Evolutionary conservation across 805 yeast species (phyloP).

Genomic region (Metschnikowia corniflorae): DNA sequence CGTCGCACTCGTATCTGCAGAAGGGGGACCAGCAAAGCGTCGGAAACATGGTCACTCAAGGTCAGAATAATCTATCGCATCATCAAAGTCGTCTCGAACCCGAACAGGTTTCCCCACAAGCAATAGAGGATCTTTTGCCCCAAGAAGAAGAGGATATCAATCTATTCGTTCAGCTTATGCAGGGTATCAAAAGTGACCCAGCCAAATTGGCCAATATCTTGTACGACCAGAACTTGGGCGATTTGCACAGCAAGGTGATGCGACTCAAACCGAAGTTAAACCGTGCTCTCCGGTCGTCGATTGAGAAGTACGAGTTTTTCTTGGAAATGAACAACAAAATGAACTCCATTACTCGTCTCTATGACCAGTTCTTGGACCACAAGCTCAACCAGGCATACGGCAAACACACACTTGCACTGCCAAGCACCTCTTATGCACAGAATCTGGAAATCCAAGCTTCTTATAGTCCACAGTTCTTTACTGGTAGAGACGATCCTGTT

Average conservation of each 20-base stretch:
- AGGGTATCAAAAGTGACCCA: conserved; percentile 47
- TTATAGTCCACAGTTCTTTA: conserved; percentile 1
- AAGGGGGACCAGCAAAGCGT: too few relatives aligned
- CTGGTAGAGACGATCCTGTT: neutral
- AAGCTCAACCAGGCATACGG: conserved; percentile 37
- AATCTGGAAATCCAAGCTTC: neutral
- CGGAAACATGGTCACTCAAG: neutral
- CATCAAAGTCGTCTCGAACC: neutral
- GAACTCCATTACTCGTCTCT: conserved; percentile 69
- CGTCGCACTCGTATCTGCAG: too few relatives aligned
- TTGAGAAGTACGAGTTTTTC: conserved; percentile 59
- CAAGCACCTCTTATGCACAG: neutral
- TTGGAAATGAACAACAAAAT: conserved; percentile 76
- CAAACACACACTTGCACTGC: conserved; percentile 20
- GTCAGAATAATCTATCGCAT: neutral
- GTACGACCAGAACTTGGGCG: conserved; percentile 50
- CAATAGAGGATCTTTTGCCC: conserved; percentile 42
- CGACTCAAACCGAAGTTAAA: conserved; percentile 68
- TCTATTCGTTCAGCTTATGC: conserved; percentile 65
- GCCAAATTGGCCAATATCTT: conserved; percentile 33
- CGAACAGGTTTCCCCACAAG: neutral
- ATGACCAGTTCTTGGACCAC: conserved; percentile 69
- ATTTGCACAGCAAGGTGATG: conserved; percentile 56
- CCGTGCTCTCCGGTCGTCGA: conserved; percentile 52
- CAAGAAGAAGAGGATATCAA: conserved; percentile 69